Evolutionary conservation across 345 rosid species (phyloP).

Genomic region (Euphorbia pulcherrima): DNA sequence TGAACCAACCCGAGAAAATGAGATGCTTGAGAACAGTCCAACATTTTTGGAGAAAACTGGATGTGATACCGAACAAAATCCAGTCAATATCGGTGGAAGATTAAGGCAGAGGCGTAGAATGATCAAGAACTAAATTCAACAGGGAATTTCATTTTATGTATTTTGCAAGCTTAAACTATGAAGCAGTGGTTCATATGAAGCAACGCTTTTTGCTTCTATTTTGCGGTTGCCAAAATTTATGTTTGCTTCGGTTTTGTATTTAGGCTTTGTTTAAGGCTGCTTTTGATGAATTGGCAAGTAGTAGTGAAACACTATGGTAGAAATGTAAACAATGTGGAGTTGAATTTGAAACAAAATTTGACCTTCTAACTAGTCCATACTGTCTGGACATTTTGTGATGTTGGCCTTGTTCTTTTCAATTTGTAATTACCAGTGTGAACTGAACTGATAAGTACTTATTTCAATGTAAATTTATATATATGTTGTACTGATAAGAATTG

Average conservation of each 20-base stretch:
- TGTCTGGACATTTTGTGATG: too few relatives aligned
- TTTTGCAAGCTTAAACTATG: not conserved
- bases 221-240: not conserved
- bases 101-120: constrained; percentile 16
- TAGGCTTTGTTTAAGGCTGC: constrained; percentile 1
- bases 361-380: not conserved
- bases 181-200: too few relatives aligned
- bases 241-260: not conserved
- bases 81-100: constrained; percentile 21
- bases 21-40: constrained; percentile 3
- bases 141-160: not conserved
- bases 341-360: not conserved
- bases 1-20: constrained; percentile 28
- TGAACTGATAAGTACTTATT: too few relatives aligned
- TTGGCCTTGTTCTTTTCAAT: too few relatives aligned
- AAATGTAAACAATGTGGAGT: not conserved
- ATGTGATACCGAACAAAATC: constrained; percentile 7
- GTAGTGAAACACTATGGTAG: too few relatives aligned
- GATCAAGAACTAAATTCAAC: not conserved
- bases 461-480: too few relatives aligned
- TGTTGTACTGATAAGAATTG: too few relatives aligned
- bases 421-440: too few relatives aligned
- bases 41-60: constrained; percentile 13
- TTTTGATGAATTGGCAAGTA: not conserved
- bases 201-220: too few relatives aligned